A percentile compares a stretch with the other conserved stretches of the same genome.
These are phyloP conservation scores for Antrodiella citrinella DNA, from an alignment of 768 basidiomycete species.

Conservation along the genomic window DNA sequence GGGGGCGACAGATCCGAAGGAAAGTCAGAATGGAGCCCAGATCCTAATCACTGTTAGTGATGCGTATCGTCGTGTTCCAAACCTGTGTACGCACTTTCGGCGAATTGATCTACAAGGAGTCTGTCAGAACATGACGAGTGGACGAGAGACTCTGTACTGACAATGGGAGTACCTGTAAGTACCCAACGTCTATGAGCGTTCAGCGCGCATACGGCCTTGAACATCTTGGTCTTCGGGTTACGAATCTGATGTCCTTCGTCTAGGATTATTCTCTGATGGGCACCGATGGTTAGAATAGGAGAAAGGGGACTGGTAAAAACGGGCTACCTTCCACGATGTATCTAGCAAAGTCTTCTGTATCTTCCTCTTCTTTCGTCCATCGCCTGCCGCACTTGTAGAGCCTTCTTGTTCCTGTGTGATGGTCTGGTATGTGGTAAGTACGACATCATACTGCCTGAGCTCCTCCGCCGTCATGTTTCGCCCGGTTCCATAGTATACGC, in stretches of 20 bases:
- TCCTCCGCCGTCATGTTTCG: conserved; percentile 51
- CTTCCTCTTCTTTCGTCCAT: conserved; percentile 46
- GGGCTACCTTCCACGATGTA: conserved; percentile 72
- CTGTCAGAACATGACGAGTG: not conserved
- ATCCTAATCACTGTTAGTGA: conserved; percentile 44
- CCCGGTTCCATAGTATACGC: conserved; percentile 67
- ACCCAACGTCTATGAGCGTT: conserved; percentile 72
- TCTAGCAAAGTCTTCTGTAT: conserved; percentile 55
- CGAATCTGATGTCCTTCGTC: conserved; percentile 89
- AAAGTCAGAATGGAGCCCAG: conserved; percentile 83
- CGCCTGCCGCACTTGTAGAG: conserved; percentile 16
- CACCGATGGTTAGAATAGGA: not conserved
- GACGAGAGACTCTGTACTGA: conserved; percentile 35
- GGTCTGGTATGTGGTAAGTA: conserved; percentile 80
- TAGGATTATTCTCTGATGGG: conserved; percentile 58
- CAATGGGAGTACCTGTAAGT: conserved; percentile 83
- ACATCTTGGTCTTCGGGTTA: conserved; percentile 82
- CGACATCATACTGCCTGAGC: conserved; percentile 62
- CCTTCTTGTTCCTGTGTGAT: conserved; percentile 47
- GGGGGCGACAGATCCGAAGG: conserved; percentile 74
- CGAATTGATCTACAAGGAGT: conserved; percentile 59
- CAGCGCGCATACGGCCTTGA: conserved; percentile 55
- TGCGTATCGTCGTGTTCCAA: not conserved
- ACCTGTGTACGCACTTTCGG: conserved; percentile 39
- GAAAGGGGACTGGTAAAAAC: not conserved